phyloP scores from a whole-genome alignment of 108 stramenopile species.

The Fragilariopsis cylindrus region DNA sequence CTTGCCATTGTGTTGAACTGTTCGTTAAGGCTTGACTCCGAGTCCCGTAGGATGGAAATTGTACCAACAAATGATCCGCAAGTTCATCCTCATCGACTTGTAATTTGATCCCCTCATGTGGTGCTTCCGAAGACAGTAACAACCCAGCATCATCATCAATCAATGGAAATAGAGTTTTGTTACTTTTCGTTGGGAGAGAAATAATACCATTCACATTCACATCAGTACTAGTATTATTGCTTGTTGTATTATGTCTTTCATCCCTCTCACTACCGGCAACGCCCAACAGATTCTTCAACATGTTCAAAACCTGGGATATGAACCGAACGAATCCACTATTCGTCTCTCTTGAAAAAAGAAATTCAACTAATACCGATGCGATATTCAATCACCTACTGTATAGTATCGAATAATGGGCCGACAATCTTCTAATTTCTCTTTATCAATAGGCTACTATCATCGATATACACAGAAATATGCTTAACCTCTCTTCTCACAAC shows the following conservation, averaged over 20 bases:
- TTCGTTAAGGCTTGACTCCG: conserved; percentile 35
- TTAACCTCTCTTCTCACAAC: too few species aligned
- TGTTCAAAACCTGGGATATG: neutral
- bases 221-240: neutral
- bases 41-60: conserved; percentile 71
- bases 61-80: conserved; percentile 64
- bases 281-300: conserved; percentile 4
- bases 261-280: neutral
- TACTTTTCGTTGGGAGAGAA: neutral
- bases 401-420: too few species aligned
- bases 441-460: too few species aligned
- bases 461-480: too few species aligned
- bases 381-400: too few species aligned
- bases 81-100: conserved; percentile 58
- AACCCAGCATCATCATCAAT: neutral
- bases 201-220: neutral
- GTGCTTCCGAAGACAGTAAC: neutral
- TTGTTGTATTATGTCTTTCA: neutral
- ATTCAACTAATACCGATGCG: too few species aligned
- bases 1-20: conserved; percentile 19
- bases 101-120: conserved; percentile 7
- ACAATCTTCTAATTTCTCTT: too few species aligned
- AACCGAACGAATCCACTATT: too few species aligned
- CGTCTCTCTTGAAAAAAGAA: too few species aligned
- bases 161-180: neutral